Evolutionary conservation across 2,329 filamentous ascomycete species (phyloP).

Genomic region (Moelleriella libera): DNA sequence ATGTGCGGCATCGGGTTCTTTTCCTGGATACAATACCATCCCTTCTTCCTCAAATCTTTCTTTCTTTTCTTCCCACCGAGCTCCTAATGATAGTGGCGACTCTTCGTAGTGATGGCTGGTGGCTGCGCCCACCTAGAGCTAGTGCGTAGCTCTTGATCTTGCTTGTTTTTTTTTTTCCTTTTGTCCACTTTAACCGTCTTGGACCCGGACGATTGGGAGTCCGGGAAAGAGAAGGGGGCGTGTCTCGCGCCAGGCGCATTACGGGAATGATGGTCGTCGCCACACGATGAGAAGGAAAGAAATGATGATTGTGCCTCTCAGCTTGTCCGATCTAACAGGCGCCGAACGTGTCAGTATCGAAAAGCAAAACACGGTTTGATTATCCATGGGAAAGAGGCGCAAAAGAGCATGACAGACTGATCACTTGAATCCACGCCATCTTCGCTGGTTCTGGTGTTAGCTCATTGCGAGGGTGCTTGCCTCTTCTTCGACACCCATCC

Average conservation of each 20-base stretch:
- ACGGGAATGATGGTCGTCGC: not conserved
- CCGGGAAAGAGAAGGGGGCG: not conserved
- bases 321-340: not conserved
- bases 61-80: not conserved
- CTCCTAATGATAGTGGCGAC: not conserved
- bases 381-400: not conserved
- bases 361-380: not conserved
- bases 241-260: not conserved
- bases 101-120: not conserved
- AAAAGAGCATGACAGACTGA: not conserved
- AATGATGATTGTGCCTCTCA: not conserved
- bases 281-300: not conserved
- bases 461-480: not conserved
- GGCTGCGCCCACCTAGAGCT: not conserved
- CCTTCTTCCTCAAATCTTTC: not conserved
- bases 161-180: too few species aligned
- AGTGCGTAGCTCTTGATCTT: not conserved
- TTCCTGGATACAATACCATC: not conserved
- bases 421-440: not conserved
- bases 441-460: too few species aligned
- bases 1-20: not conserved
- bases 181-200: not conserved
- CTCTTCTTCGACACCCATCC: not conserved
- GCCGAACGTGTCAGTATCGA: not conserved
- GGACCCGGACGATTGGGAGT: not conserved